Evolutionary conservation across 768 basidiomycete species (phyloP).

Genomic region (Roridomyces roridus): DNA sequence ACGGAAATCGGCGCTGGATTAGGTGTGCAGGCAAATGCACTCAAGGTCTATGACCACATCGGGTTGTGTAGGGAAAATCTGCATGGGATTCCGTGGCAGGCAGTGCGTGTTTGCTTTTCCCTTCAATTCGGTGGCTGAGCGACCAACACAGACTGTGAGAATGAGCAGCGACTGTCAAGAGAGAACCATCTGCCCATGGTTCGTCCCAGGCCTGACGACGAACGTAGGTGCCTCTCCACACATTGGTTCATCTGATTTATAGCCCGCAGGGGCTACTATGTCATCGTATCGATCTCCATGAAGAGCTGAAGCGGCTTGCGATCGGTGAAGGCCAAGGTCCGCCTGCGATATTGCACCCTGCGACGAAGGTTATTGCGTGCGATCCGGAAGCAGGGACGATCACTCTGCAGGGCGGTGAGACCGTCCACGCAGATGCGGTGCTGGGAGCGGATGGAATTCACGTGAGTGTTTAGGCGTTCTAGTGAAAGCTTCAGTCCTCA

Average conservation of each 20-base stretch:
- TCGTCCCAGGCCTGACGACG: no score
- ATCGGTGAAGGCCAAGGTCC: not conserved
- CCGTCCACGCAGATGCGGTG: slow-evolving; percentile 39
- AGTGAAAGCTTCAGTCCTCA: not conserved
- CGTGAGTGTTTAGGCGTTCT: not conserved
- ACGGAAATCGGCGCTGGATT: slow-evolving; percentile 17
- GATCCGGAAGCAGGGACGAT: slow-evolving; percentile 34
- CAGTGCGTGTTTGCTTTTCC: not conserved
- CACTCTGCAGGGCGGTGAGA: slow-evolving; percentile 40
- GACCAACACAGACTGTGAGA: not conserved
- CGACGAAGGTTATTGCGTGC: not conserved
- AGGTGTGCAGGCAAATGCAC: slow-evolving; percentile 5
- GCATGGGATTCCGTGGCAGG: not conserved
- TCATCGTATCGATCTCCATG: slow-evolving; percentile 1
- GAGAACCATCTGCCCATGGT: not conserved
- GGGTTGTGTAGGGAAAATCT: slow-evolving; percentile 1
- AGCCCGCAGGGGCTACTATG: not conserved
- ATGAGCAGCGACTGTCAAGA: not conserved
- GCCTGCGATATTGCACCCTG: not conserved
- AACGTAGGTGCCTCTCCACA: no score
- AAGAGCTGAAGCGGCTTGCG: not conserved
- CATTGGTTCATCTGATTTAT: no score
- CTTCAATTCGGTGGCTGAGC: not conserved
- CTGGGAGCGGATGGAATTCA: slow-evolving; percentile 42
- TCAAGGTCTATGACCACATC: not conserved